Base-by-base conservation (phyloP, 495 filamentous ascomycete species). In the Penicillium parvum region DNA sequence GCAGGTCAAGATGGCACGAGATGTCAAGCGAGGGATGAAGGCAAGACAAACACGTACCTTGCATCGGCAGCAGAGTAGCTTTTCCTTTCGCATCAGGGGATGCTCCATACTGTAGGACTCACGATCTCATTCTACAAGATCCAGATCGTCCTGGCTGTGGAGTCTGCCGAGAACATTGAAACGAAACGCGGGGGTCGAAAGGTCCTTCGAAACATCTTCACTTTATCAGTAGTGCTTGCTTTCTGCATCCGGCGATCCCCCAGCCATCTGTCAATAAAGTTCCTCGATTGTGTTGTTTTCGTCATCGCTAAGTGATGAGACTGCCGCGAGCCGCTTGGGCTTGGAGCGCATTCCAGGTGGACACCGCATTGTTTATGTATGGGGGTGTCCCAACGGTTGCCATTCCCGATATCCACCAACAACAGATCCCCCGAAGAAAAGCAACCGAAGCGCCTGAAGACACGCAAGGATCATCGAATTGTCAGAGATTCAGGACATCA, bases 301-400 rank as follows among this genome's bases (percentile, higher is more conserved):
- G 40, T 49, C 33, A 46, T 52, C 21, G 37, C 34, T 11, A 26
- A 57, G 53, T 34, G 41, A 60, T 50, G 49, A 49, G 19, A 48
- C 30, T 53, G 30, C 40, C 50, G 38, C 53, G 51, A 37, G 37
- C 41, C 16, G 27, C 41, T 30, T 60, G 45, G 53, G 35, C 38
- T 42, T 46, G 42, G 45, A 60, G 50, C 30, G 50, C 57, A 60
- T 60, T 60, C 53, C 57, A 55, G 45, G 47, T 57, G 46, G 47
- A 54, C 23, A 52, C 53, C 19, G 35, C 37, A 45, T 54, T 60
- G 53, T 60, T 60, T 60, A 60, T 57, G 50, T 57, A 54, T 37
- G 50, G 47, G 21, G 47, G 47, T 35, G 42, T 47, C 50, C 48
- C 57, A 46, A 43, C 50, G 3, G 45, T 50, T 6, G 28, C 32